Conservation (phyloP, 768 basidiomycete genomes). For the Rhizopogon vinicolor region DNA sequence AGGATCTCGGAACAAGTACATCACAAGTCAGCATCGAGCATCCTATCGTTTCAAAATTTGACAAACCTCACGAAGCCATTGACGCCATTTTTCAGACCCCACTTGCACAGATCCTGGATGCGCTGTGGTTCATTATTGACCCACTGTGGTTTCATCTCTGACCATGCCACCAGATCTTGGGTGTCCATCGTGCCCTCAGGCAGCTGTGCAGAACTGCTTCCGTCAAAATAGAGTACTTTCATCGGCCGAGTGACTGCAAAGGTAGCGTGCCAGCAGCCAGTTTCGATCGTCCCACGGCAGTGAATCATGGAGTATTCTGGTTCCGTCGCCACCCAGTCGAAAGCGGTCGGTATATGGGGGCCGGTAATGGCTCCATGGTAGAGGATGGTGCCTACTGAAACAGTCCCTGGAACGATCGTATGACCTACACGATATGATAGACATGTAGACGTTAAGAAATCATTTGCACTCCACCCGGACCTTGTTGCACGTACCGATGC, state of each 20-base stretch:
- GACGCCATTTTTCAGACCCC: constrained; percentile 25
- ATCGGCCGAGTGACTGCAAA: constrained; percentile 20
- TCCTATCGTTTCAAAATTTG: background rate
- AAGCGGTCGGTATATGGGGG: constrained; percentile 2
- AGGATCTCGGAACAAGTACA: no score
- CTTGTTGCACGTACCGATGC: no score
- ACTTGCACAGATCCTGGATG: constrained; percentile 26
- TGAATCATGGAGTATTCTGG: constrained; percentile 36
- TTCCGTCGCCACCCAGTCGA: constrained; percentile 30
- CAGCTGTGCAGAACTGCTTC: constrained; percentile 27
- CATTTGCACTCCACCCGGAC: no score
- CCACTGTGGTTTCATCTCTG: background rate
- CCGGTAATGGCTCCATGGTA: constrained; percentile 24
- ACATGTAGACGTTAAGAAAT: no score
- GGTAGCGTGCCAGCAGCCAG: constrained; percentile 27
- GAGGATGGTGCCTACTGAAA: constrained; percentile 31
- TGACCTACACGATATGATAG: constrained; percentile 15
- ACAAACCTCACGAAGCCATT: constrained; percentile 30
- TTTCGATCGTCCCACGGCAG: constrained; percentile 9
- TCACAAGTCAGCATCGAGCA: no score
- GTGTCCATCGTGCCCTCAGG: constrained; percentile 26
- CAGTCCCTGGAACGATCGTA: constrained; percentile 26
- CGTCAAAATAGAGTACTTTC: constrained; percentile 28
- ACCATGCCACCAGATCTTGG: constrained; percentile 33
- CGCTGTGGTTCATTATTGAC: constrained; percentile 16